Conservation (phyloP, 495 filamentous ascomycete species). For the Massariosphaeria phaeospora region DNA sequence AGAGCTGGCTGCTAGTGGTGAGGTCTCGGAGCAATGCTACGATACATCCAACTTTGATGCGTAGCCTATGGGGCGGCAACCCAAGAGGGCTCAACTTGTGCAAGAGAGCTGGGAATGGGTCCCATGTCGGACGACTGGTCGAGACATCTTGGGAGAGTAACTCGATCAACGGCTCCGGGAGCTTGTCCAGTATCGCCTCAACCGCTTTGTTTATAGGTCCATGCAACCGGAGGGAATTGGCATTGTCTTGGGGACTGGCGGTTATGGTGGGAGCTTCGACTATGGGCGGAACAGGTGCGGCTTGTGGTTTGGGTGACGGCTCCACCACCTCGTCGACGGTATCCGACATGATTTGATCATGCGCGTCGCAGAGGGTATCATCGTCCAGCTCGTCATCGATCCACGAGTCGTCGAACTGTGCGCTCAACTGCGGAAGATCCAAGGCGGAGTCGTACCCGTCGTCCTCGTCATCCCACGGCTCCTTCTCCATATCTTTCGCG, state of each 20-base stretch:
- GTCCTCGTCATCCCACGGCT: constrained; percentile 28
- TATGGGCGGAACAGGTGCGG: not conserved
- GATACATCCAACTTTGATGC: constrained; percentile 23
- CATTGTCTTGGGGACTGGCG: not conserved
- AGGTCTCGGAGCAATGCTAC: constrained; percentile 18
- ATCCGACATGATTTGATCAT: constrained; percentile 18
- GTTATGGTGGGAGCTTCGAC: not conserved
- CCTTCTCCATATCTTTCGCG: constrained; percentile 17
- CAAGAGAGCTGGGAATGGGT: constrained; percentile 15
- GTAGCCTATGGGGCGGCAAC: constrained; percentile 21
- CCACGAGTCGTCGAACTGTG: not conserved
- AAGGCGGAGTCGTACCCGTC: constrained; percentile 12
- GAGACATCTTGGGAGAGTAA: constrained; percentile 23
- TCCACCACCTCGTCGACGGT: constrained; percentile 6
- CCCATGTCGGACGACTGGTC: constrained; percentile 4
- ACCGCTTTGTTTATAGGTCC: constrained; percentile 25
- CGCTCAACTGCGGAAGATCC: not conserved
- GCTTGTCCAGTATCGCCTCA: constrained; percentile 7
- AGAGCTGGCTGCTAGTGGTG: constrained; percentile 13
- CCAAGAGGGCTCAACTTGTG: constrained; percentile 24
- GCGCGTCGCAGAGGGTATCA: constrained; percentile 15
- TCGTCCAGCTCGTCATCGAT: constrained; percentile 24
- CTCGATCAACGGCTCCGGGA: constrained; percentile 25
- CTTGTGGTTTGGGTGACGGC: not conserved
- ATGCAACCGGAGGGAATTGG: constrained; percentile 20